Conservation (phyloP, 768 basidiomycete genomes). For the Lactarius sanguifluus region DNA sequence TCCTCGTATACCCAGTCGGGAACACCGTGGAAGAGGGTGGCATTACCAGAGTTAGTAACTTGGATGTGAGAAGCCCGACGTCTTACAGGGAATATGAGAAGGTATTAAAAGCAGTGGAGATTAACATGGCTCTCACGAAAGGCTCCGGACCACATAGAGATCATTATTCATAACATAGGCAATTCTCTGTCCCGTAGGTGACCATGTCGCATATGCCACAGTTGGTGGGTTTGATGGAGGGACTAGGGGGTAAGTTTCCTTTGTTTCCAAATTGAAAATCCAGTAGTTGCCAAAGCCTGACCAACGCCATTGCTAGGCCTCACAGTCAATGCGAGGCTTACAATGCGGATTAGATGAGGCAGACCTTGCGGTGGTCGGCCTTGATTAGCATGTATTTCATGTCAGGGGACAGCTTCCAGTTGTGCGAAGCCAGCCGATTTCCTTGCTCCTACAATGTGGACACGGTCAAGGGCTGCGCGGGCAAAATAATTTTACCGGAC, state of each 20-base stretch:
- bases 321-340: conserved; percentile 23
- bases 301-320: conserved; percentile 84
- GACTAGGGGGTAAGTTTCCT: conserved; percentile 67
- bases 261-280: conserved; percentile 74
- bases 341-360: conserved; percentile 27
- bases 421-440: conserved; percentile 46
- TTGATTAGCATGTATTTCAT: conserved; percentile 87
- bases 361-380: conserved; percentile 69
- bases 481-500: conserved; percentile 27
- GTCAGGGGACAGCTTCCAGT: conserved; percentile 88
- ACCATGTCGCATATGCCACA: conserved; percentile 83
- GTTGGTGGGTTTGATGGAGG: conserved; percentile 66
- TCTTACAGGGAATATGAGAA: conserved; percentile 32
- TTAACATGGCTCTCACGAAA: conserved; percentile 47
- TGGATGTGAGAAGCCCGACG: conserved; percentile 55
- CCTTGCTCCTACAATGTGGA: conserved; percentile 51
- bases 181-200: conserved; percentile 79
- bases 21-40: conserved; percentile 88
- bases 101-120: conserved; percentile 6
- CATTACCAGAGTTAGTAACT: conserved; percentile 78
- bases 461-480: conserved; percentile 19
- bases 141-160: conserved; percentile 75
- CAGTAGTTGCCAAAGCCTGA: conserved; percentile 92
- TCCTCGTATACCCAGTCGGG: conserved; percentile 99
- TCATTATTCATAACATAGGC: conserved; percentile 88